Evolutionary conservation across 768 basidiomycete genomes (phyloP).

Genomic region (Mycena venus): DNA sequence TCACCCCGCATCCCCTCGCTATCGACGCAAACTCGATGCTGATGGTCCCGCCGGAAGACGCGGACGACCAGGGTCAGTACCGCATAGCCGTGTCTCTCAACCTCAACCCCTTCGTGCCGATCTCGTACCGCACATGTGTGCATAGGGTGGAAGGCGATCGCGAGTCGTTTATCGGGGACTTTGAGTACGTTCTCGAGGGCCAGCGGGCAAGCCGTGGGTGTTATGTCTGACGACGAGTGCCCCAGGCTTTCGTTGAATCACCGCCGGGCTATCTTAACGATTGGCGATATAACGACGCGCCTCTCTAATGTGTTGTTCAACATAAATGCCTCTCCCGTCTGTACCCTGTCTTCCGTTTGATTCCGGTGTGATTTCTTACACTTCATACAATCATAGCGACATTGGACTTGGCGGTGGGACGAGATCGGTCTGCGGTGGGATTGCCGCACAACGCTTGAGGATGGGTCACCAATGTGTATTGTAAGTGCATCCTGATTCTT

Average conservation of each 20-base stretch:
- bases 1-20: constrained; percentile 8
- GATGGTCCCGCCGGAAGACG: constrained; percentile 29
- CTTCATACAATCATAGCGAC: constrained; percentile 44
- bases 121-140: constrained; percentile 59
- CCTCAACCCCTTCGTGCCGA: constrained; percentile 60
- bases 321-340: constrained; percentile 48
- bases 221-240: background rate
- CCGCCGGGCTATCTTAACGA: constrained; percentile 54
- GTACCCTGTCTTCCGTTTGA: constrained; percentile 13
- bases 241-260: constrained; percentile 57
- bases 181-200: constrained; percentile 48
- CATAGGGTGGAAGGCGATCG: constrained; percentile 41
- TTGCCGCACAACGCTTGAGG: constrained; percentile 57
- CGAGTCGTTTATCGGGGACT: constrained; percentile 51
- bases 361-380: background rate
- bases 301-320: constrained; percentile 53
- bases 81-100: constrained; percentile 58
- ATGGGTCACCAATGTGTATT: constrained; percentile 63
- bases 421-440: constrained; percentile 60
- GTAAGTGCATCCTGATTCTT: constrained; percentile 37
- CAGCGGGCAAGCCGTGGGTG: background rate
- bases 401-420: constrained; percentile 57
- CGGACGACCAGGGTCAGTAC: constrained; percentile 42
- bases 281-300: constrained; percentile 55
- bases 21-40: constrained; percentile 22